These are phyloP conservation scores for Dioscorea dumetorum DNA, from an alignment of 106 monocot genomes.

Conservation along the genomic window DNA sequence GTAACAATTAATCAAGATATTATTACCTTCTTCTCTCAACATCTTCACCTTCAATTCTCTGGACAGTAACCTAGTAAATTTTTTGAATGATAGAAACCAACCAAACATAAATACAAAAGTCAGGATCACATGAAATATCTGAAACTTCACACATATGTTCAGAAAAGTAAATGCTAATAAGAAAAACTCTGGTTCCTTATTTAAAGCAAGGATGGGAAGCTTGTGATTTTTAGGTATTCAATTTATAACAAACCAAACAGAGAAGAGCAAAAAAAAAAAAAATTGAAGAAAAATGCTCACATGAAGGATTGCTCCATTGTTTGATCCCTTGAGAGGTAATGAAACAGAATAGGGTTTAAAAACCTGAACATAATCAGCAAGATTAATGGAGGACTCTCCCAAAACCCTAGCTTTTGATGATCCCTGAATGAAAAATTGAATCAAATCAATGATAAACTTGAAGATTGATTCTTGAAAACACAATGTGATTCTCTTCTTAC, in stretches of 20 bases:
- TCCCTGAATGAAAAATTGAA: conserved; percentile 34
- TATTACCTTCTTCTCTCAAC: conserved; percentile 57
- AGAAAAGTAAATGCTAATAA: conserved; percentile 2
- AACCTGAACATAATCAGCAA: conserved; percentile 59
- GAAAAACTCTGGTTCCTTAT: neutral
- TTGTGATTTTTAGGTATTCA: conserved; percentile 9
- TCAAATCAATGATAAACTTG: neutral
- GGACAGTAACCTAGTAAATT: conserved; percentile 71
- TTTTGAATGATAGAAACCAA: neutral
- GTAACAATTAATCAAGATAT: neutral
- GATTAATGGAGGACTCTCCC: conserved; percentile 65
- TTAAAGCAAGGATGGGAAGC: conserved; percentile 17
- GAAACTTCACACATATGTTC: conserved; percentile 1
- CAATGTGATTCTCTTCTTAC: conserved; percentile 21
- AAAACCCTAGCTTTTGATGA: conserved; percentile 47
- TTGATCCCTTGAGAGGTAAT: conserved; percentile 62
- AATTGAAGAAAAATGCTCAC: conserved; percentile 45
- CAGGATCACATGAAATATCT: conserved; percentile 2
- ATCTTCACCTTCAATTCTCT: conserved; percentile 52
- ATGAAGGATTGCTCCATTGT: conserved; percentile 59
- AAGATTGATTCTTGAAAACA: neutral
- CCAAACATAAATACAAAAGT: neutral
- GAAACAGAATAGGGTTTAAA: conserved; percentile 58
- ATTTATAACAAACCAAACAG: neutral
- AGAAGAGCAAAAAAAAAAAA: neutral